Base-by-base conservation (phyloP, 2,329 filamentous ascomycete species). In the Ophiostoma sp. region DNA sequence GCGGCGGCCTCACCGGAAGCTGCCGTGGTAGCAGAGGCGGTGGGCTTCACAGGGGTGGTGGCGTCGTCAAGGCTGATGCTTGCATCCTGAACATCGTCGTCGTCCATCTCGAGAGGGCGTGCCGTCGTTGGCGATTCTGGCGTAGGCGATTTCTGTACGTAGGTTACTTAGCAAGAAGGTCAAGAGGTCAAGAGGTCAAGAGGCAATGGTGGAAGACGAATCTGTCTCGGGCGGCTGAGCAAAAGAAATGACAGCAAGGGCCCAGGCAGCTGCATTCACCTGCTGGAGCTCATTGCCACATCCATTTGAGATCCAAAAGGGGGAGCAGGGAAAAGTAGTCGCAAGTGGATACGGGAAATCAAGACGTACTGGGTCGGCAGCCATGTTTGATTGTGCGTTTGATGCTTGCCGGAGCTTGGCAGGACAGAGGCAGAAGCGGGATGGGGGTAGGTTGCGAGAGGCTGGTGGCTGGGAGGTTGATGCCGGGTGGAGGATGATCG, bases 61-160 rank as follows among this genome's bases (percentile, higher is more conserved):
- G 84, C 83, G 69, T 81, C 81, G 69, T 77, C 79, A 69, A 66
- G 68, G 68, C 81, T 74, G 40, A 84, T 75, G 69, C 82, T 82
- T 5, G 84, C 81, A 73, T 90, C 88, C 75, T 88, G 87, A 66
- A 86, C 78, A 74, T 89, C 88, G 74, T 90, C 87, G 79, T 91
- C 88, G 75, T 90, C 87, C 80, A 89, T 83, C 71, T 89, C 87
- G 84, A 89, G 81, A 7, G 87, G 87, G 73, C 82, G 80, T 67
- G 83, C 87, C 62, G 87, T 89, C 11, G 87, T 89, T 9, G 87
- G 87, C 64, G 87, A 89, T 78, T 89, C 87, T 49, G 87, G 84
- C 12, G 76, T 74, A 47, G 77, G 75, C 52, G 75, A 74, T 73
- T 85, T 86, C 67, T 69, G 45, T 6, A 7, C 18, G 75, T 38